phyloP scores from a whole-genome alignment of 768 basidiomycete species.

The Butyriboletus loyo region DNA sequence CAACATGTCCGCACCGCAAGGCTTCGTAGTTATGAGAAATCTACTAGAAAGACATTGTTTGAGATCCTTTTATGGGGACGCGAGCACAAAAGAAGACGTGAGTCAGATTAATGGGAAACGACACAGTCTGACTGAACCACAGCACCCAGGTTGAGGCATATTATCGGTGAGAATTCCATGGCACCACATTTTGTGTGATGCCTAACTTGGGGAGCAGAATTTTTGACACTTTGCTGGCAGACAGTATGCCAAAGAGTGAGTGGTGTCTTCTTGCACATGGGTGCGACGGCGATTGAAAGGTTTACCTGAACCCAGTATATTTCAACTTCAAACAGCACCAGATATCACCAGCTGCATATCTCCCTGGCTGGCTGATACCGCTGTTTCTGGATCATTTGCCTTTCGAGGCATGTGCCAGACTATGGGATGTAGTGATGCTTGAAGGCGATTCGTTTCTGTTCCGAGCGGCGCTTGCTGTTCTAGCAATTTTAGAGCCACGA shows the following conservation, averaged over 20 bases:
- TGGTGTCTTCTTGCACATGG: neutral
- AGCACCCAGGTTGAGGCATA: slow-evolving; percentile 77
- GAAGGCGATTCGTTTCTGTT: slow-evolving; percentile 92
- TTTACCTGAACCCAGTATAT: slow-evolving; percentile 54
- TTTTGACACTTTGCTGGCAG: slow-evolving; percentile 88
- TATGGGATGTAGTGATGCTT: slow-evolving; percentile 85
- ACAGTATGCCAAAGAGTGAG: slow-evolving; percentile 91
- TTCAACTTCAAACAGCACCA: slow-evolving; percentile 95
- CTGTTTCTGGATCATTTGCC: slow-evolving; percentile 85
- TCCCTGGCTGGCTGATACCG: slow-evolving; percentile 78
- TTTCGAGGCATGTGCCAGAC: slow-evolving; percentile 82
- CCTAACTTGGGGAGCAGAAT: slow-evolving; percentile 50
- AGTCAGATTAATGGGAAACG: slow-evolving; percentile 31
- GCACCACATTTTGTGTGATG: neutral
- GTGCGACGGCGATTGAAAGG: neutral
- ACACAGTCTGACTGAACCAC: slow-evolving; percentile 28
- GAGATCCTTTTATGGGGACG: slow-evolving; percentile 79
- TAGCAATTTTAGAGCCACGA: slow-evolving; percentile 80
- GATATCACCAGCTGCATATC: slow-evolving; percentile 80
- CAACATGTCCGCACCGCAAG: slow-evolving; percentile 73
- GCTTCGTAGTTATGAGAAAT: slow-evolving; percentile 82
- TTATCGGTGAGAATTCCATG: slow-evolving; percentile 56
- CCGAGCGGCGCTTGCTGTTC: slow-evolving; percentile 76
- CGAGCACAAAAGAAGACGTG: slow-evolving; percentile 73
- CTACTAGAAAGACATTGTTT: slow-evolving; percentile 81